Base-by-base conservation (phyloP, 768 basidiomycete species). In the Exidia glandulosa region DNA sequence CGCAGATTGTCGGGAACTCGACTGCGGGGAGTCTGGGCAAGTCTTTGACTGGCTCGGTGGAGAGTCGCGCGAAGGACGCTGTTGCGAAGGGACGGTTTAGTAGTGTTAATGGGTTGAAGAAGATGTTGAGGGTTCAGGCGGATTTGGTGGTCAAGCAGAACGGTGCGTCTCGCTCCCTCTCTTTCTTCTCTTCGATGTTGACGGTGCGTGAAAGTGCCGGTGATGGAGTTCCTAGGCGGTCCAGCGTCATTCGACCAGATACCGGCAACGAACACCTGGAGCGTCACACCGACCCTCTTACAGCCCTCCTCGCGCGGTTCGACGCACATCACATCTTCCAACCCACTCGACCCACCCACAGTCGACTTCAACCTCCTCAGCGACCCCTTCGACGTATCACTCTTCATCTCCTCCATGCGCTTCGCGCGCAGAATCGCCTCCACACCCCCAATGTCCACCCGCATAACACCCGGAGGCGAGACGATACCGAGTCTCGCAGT, bases 341-440 rank as follows among this genome's bases (percentile, higher is more conserved):
- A 65, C 59, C 63, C 72, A 12, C 72, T 72, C 66, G 61, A 62
- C 12, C 37, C 64, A 37, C 75, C 76, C 1, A 54, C 62, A 7
- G 75, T 77, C 65, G 71, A 77, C 63, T 73, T 75, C 1, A 71
- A 74, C 60, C 76, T 76, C 70, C 70, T 69, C 33, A 59, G 59
- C 16, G 9, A 16, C 37, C 9, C 29, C 16, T 60, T 27, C 52
- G 71, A 72, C 56, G 47, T 69, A 47, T 60, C 57, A 27, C 58
- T 72, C 58, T 60, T 71, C 33, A 62, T 66, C 37, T 61, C 65
- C 55, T 37, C 36, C 19, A 19, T 37, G 9, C 36, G 36, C 19
- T 37, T 37, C 19, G 36, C 36, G 9, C 36, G 36, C 19, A 9
- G 36, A 10, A 37, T 37, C 36, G 36, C 36, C 10, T 37, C 36